Evolutionary conservation across 305 asterid genomes (phyloP).

Genomic region (Plantago rigida): DNA sequence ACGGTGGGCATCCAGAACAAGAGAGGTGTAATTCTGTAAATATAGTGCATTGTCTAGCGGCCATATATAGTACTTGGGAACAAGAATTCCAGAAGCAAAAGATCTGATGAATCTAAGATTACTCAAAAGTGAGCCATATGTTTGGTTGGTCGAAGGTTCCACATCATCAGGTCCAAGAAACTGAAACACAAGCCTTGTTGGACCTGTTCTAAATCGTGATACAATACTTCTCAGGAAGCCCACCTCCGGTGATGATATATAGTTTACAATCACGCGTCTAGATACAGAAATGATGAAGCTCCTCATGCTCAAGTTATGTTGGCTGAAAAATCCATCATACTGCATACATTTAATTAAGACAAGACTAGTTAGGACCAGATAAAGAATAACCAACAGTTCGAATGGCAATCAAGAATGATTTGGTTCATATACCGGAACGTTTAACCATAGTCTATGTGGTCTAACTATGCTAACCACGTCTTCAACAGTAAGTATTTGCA

Average conservation of each 20-base stretch:
- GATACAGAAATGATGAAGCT: slow-evolving; percentile 35
- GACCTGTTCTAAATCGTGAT: slow-evolving; percentile 30
- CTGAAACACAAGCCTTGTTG: slow-evolving; percentile 44
- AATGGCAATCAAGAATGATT: slow-evolving; percentile 16
- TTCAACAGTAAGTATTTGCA: slow-evolving; percentile 37
- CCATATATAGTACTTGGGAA: slow-evolving; percentile 50
- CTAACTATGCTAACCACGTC: slow-evolving; percentile 21
- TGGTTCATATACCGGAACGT: slow-evolving; percentile 45
- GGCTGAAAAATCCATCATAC: slow-evolving; percentile 47
- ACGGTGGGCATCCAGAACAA: slow-evolving; percentile 49
- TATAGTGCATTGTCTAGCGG: slow-evolving; percentile 29
- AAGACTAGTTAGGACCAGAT: slow-evolving; percentile 11
- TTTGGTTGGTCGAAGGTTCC: slow-evolving; percentile 52
- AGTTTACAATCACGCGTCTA: slow-evolving; percentile 29
- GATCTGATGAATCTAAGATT: slow-evolving; percentile 50
- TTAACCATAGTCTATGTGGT: slow-evolving; percentile 58
- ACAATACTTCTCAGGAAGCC: slow-evolving; percentile 40
- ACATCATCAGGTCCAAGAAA: slow-evolving; percentile 27
- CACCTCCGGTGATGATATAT: slow-evolving; percentile 60
- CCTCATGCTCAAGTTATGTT: slow-evolving; percentile 44
- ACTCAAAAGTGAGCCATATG: slow-evolving; percentile 37
- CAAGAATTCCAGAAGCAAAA: slow-evolving; percentile 53
- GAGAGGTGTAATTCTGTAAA: slow-evolving; percentile 31
- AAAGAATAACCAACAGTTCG: slow-evolving; percentile 15
- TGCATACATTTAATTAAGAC: slow-evolving; percentile 25